Conservation (phyloP, 352 stramenopile species). For the Globisporangium nunn region DNA sequence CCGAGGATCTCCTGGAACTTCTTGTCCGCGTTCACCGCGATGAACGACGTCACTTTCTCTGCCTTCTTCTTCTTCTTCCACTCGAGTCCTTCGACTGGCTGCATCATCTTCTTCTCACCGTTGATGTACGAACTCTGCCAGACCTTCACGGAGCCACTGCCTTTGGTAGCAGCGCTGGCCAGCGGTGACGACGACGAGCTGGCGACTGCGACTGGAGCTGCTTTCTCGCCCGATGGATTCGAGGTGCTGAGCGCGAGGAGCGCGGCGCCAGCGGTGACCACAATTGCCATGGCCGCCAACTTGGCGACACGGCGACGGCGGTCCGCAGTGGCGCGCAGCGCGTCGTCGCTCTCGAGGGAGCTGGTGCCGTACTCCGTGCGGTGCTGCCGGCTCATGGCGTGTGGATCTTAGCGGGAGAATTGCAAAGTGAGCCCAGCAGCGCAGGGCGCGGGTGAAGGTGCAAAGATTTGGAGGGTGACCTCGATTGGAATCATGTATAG, state of each 20-base stretch:
- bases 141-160: slow-evolving; percentile 18
- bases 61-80: slow-evolving; percentile 23
- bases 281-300: slow-evolving; percentile 21
- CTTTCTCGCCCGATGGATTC: slow-evolving; percentile 3
- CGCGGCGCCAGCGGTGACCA: slow-evolving; percentile 18
- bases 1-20: slow-evolving; percentile 79
- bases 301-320: slow-evolving; percentile 20
- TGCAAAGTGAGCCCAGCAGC: too few relatives aligned
- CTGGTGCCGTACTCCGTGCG: slow-evolving; percentile 19
- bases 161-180: background rate
- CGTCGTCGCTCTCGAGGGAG: slow-evolving; percentile 19
- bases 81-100: slow-evolving; percentile 35
- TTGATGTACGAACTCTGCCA: slow-evolving; percentile 64
- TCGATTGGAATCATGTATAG: too few relatives aligned
- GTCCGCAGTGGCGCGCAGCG: slow-evolving; percentile 5
- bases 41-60: slow-evolving; percentile 20
- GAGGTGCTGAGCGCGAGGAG: slow-evolving; percentile 15
- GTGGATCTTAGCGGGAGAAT: too few relatives aligned
- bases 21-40: slow-evolving; percentile 42
- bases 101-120: slow-evolving; percentile 59
- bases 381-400: background rate
- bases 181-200: background rate
- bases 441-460: too few relatives aligned
- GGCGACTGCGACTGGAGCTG: background rate
- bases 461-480: too few relatives aligned